A percentile compares a stretch with the other conserved stretches of the same genome.
Conservation (phyloP, 306 rosid genomes). For the Hippophae rhamnoides region DNA sequence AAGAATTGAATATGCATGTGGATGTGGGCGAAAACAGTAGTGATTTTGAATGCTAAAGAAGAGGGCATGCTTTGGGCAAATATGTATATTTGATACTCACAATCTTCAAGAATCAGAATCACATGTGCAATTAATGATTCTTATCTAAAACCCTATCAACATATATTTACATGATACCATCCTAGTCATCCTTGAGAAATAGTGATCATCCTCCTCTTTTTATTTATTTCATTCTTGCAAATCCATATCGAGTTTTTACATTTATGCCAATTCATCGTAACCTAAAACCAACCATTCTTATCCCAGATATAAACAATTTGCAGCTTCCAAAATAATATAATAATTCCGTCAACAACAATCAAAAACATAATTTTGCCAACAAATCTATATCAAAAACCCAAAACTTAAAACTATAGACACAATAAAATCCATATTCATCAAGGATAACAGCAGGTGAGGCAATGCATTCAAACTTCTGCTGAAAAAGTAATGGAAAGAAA, state of each 20-base stretch:
- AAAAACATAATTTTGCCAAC: too few species aligned
- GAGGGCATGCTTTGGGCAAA: slow-evolving; percentile 6
- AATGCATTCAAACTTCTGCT: too few species aligned
- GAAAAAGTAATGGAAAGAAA: too few species aligned
- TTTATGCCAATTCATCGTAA: background rate
- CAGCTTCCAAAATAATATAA: background rate
- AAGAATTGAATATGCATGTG: background rate
- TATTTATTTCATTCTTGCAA: background rate
- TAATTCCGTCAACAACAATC: background rate
- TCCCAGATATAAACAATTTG: background rate
- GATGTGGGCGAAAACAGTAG: background rate
- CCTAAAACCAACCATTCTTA: too few species aligned
- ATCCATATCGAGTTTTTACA: background rate
- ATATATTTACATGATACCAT: background rate
- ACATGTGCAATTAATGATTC: slow-evolving; percentile 27
- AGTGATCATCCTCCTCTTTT: background rate
- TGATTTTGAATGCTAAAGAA: background rate
- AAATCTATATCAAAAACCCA: too few species aligned
- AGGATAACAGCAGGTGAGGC: too few species aligned
- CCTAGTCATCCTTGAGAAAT: too few species aligned
- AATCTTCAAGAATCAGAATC: slow-evolving; percentile 12
- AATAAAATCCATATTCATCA: too few species aligned
- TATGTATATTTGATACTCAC: too few species aligned
- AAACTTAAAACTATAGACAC: too few species aligned
- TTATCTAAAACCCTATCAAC: slow-evolving; percentile 2